These are phyloP conservation scores for Chytriomyces sp. DNA, from an alignment of 192 early-diverging fungal genomes.

Conservation along the genomic window DNA sequence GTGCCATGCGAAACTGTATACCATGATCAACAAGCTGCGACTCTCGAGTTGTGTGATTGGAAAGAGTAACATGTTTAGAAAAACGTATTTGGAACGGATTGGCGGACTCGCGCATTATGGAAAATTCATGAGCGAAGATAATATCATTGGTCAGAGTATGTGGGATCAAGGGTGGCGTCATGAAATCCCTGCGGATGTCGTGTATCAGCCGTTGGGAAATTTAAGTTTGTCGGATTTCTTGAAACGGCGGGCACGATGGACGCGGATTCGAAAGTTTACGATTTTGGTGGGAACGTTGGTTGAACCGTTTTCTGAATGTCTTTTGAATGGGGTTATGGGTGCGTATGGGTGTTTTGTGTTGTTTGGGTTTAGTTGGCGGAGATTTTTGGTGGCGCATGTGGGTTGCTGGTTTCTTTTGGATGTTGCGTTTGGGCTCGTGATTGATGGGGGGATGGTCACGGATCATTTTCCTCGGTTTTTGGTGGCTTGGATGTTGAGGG, in stretches of 20 bases:
- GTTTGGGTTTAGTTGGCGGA: conserved; percentile 52
- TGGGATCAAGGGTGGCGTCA: conserved; percentile 82
- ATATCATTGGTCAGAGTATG: conserved; percentile 86
- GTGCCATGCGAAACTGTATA: conserved; percentile 94
- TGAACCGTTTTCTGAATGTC: conserved; percentile 93
- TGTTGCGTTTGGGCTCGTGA: conserved; percentile 55
- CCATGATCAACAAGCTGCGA: conserved; percentile 82
- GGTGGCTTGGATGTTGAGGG: conserved; percentile 82
- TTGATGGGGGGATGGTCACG: conserved; percentile 47
- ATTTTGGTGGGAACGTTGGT: conserved; percentile 84
- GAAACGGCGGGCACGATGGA: conserved; percentile 87
- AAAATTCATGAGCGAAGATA: conserved; percentile 94
- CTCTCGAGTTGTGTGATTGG: conserved; percentile 91
- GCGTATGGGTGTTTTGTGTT: conserved; percentile 70
- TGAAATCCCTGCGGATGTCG: conserved; percentile 84
- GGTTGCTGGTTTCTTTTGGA: conserved; percentile 63
- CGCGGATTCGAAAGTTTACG: conserved; percentile 91
- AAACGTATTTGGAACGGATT: conserved; percentile 74
- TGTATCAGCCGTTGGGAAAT: conserved; percentile 81
- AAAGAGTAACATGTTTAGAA: conserved; percentile 92
- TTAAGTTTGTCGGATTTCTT: conserved; percentile 82
- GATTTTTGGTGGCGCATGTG: conserved; percentile 60
- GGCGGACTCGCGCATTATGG: conserved; percentile 88
- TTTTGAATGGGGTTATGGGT: conserved; percentile 75
- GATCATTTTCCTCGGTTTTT: conserved; percentile 59